These are phyloP conservation scores for Penicillium manginii DNA, from an alignment of 495 filamentous ascomycete species.

Conservation along the genomic window DNA sequence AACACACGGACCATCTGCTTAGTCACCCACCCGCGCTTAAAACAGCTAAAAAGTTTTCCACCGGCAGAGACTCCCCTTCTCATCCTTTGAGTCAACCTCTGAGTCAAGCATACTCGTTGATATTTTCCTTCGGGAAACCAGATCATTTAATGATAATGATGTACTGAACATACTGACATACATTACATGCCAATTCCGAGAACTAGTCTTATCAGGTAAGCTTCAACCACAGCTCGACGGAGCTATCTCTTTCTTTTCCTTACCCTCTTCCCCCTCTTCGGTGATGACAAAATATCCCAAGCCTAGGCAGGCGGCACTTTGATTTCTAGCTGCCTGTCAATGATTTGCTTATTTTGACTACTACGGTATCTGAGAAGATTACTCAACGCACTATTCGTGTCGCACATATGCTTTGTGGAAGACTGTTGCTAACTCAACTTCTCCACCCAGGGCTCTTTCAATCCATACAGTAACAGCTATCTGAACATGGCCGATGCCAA, in stretches of 20 bases:
- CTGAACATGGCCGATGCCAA: conserved; percentile 21
- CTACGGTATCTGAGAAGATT: conserved; percentile 96
- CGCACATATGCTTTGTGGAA: conserved; percentile 12
- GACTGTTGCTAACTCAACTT: conserved; percentile 28
- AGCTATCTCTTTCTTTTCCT: conserved; percentile 17
- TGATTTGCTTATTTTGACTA: conserved; percentile 82
- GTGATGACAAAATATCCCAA: conserved; percentile 52
- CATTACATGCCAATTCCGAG: neutral
- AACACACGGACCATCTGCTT: conserved; percentile 31
- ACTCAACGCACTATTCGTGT: conserved; percentile 10
- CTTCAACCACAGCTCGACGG: conserved; percentile 6
- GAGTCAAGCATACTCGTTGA: neutral
- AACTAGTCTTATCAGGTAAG: conserved; percentile 21
- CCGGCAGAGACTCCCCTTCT: neutral
- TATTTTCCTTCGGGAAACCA: neutral
- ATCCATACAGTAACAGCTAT: conserved; percentile 20
- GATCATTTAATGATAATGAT: neutral
- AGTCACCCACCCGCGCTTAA: conserved; percentile 40
- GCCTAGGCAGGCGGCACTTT: conserved; percentile 61
- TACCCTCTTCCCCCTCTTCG: conserved; percentile 25
- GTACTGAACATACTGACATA: neutral
- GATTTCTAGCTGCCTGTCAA: conserved; percentile 75
- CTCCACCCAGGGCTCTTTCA: conserved; percentile 15
- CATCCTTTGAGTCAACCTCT: neutral
- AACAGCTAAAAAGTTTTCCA: conserved; percentile 19